Evolutionary conservation across 140 eudicot genomes (phyloP).

Genomic region (Senecio squalidus): DNA sequence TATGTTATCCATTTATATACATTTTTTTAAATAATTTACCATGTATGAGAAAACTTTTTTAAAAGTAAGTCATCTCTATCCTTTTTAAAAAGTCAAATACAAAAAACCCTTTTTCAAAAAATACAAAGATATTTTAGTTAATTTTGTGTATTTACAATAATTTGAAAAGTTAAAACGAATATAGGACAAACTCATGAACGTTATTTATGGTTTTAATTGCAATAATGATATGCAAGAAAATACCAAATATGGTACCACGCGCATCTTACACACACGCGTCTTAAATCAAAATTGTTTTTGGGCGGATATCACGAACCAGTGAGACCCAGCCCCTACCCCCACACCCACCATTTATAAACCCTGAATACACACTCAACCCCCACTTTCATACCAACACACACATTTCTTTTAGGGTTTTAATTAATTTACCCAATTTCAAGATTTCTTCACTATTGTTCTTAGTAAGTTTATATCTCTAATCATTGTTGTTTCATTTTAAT

Average conservation of each 20-base stretch:
- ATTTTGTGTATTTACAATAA: too few relatives aligned
- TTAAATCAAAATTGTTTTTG: slow-evolving; percentile 5
- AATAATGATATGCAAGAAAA: slow-evolving; percentile 29
- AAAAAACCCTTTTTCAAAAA: too few relatives aligned
- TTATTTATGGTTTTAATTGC: slow-evolving; percentile 27
- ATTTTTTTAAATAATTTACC: too few relatives aligned
- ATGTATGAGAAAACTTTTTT: too few relatives aligned
- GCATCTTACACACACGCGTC: slow-evolving; percentile 25
- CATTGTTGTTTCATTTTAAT: background rate
- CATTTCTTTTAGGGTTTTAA: slow-evolving; percentile 1
- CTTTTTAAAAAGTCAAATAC: too few relatives aligned
- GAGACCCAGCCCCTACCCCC: slow-evolving; percentile 5
- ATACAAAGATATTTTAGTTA: too few relatives aligned
- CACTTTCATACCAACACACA: background rate
- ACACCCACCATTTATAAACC: slow-evolving; percentile 3
- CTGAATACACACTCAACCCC: background rate
- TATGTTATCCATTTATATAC: too few relatives aligned
- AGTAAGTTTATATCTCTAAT: background rate
- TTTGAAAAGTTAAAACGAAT: background rate
- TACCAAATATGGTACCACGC: slow-evolving; percentile 29
- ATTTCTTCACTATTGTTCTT: background rate
- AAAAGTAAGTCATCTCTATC: too few relatives aligned
- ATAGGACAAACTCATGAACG: background rate
- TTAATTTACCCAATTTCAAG: background rate
- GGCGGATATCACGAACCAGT: slow-evolving; percentile 41